Evolutionary conservation across 331 rosid species (phyloP).

Genomic region (Malus hybrid): DNA sequence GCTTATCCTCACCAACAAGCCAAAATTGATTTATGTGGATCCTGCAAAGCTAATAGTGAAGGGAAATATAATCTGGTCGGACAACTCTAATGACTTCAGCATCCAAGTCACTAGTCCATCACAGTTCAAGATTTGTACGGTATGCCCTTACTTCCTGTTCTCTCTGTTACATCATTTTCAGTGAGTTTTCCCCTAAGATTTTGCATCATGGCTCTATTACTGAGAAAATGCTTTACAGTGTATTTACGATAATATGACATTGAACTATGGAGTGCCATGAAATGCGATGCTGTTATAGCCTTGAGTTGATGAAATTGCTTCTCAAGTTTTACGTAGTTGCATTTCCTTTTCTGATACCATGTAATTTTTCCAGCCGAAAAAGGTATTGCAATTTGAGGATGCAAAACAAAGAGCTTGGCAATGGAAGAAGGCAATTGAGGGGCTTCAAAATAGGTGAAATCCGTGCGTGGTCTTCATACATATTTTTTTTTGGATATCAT

Average conservation of each 20-base stretch:
- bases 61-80: conserved; percentile 92
- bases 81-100: conserved; percentile 83
- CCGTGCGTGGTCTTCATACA: conserved; percentile 17
- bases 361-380: conserved; percentile 67
- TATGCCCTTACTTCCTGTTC: conserved; percentile 22
- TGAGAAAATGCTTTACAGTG: background rate
- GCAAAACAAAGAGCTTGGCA: conserved; percentile 87
- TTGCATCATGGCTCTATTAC: background rate
- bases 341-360: conserved; percentile 4
- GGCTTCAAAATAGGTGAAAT: conserved; percentile 86
- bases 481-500: conserved; percentile 31
- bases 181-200: background rate
- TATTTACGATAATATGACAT: no score
- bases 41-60: conserved; percentile 81
- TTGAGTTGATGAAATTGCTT: background rate
- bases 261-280: background rate
- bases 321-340: background rate
- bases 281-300: background rate
- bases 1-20: conserved; percentile 97
- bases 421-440: conserved; percentile 98
- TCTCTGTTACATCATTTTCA: background rate
- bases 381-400: conserved; percentile 82
- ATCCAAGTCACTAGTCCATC: conserved; percentile 82
- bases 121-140: conserved; percentile 87
- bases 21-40: conserved; percentile 89